Conservation (phyloP, 2,329 filamentous ascomycete species). For the Myrmaecium sp. region DNA sequence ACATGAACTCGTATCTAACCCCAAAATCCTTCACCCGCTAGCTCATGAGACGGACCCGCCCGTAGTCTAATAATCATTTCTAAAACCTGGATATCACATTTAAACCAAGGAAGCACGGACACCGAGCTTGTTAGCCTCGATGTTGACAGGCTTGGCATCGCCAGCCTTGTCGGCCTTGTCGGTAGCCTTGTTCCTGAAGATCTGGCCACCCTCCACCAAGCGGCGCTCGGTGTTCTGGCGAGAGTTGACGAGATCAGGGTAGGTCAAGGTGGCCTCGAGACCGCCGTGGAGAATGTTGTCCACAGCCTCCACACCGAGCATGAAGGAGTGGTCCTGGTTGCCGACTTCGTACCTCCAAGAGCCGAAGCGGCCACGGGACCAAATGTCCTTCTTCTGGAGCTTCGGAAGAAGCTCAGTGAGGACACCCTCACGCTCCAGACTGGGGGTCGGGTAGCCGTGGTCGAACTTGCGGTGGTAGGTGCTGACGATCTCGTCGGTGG, state of each 20-base stretch:
- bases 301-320: constrained; percentile 86
- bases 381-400: constrained; percentile 81
- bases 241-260: constrained; percentile 86
- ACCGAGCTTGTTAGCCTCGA: constrained; percentile 1
- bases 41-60: no score
- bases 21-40: no score
- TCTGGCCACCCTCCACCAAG: constrained; percentile 43
- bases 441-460: constrained; percentile 93
- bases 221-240: constrained; percentile 51
- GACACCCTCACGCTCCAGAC: constrained; percentile 86
- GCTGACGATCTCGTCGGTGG: constrained; percentile 86
- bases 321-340: constrained; percentile 96
- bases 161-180: background rate
- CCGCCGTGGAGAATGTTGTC: constrained; percentile 81
- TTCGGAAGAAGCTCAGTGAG: constrained; percentile 85
- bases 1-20: no score
- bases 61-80: no score
- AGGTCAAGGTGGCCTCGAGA: constrained; percentile 85
- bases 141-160: constrained; percentile 2
- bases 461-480: constrained; percentile 97
- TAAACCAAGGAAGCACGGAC: no score
- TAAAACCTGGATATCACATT: no score
- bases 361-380: constrained; percentile 90
- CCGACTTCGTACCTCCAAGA: constrained; percentile 96
- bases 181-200: constrained; percentile 29